Percentiles rank a stretch among this genome's conserved stretches.
Evolutionary conservation across 768 basidiomycete genomes (phyloP).

Genomic region (Boletus pseudo-olivaceus): DNA sequence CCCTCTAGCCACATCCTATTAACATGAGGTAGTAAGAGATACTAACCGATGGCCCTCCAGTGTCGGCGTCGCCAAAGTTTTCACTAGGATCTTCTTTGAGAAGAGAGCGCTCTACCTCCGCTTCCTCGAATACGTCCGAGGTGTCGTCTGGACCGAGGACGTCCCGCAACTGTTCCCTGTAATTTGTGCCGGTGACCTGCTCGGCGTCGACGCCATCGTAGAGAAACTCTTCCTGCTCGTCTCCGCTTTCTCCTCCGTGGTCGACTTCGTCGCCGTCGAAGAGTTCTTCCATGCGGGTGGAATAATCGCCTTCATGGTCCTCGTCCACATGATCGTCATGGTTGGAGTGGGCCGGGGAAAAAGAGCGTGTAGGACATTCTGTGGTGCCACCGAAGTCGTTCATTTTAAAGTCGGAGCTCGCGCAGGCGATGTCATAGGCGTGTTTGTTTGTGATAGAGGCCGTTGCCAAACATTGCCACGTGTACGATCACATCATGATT

Average conservation of each 20-base stretch:
- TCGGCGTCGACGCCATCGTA: constrained; percentile 69
- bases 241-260: constrained; percentile 42
- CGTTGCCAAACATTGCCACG: constrained; percentile 29
- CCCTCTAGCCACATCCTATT: constrained; percentile 21
- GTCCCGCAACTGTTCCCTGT: constrained; percentile 66
- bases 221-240: constrained; percentile 62
- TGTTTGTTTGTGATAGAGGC: constrained; percentile 25
- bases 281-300: constrained; percentile 24
- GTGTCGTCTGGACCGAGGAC: constrained; percentile 65
- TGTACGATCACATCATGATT: background rate
- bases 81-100: constrained; percentile 38
- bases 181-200: constrained; percentile 44
- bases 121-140: constrained; percentile 44
- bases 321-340: constrained; percentile 22
- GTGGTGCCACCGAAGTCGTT: background rate
- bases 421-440: background rate
- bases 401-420: constrained; percentile 5
- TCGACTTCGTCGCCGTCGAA: constrained; percentile 42
- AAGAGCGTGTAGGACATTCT: background rate
- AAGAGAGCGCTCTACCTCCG: constrained; percentile 46
- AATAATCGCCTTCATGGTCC: constrained; percentile 25
- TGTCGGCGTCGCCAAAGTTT: constrained; percentile 21
- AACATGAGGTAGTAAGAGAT: constrained; percentile 14
- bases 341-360: constrained; percentile 15
- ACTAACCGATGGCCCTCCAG: constrained; percentile 34